Evolutionary conservation across 805 yeast species (phyloP), one percentile per base, ranked within the genome.

Genomic region (Kodamaea laetipori): DNA sequence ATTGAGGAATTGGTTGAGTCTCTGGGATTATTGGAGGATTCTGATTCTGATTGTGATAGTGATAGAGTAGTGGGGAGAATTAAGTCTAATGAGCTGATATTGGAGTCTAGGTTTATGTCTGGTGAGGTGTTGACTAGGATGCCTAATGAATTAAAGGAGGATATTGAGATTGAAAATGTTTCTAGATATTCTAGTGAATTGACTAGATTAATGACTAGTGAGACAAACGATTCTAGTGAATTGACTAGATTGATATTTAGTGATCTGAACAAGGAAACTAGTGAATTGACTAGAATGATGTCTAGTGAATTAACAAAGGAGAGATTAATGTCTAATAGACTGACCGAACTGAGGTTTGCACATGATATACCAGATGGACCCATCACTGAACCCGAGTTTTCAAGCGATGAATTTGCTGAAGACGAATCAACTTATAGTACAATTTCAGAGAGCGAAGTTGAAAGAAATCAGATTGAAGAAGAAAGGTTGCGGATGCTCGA

Each of bases 1-100:
- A 37, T 42, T 11, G 41, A 42, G 12, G 37, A 36, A 13, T 26
- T 42, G 11, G 35, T 41, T 15, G 44, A 41, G n/a, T 30, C 43
- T 3, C 15, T n/a, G 24, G 43, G 43, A 8, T 19, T 40, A 3
- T 11, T 25, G 5, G 41, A 28, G 7, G 34, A 37, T 6, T 17
- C 27, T n/a, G 41, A 28, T 11, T 38, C 35, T 13, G 34, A 28
- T 11, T 18, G 16, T 3, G 41, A 27, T 11, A 17, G 27, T 11
- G 33, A 38, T 19, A 12, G n/a, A n/a, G 13, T 30, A 13, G 19
- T 17, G n/a, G 10, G 15, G 34, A 7, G 31, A 27, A 12, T 27
- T 12, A 27, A 11, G 15, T 9, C 31, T 12, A 4, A 12, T 17
- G 31, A 27, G 7, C 31, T 27, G 31, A 27, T 27, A 8, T 12